These are phyloP conservation scores for Colletotrichum sublineola DNA, from an alignment of 2,329 filamentous ascomycete genomes.

Conservation along the genomic window DNA sequence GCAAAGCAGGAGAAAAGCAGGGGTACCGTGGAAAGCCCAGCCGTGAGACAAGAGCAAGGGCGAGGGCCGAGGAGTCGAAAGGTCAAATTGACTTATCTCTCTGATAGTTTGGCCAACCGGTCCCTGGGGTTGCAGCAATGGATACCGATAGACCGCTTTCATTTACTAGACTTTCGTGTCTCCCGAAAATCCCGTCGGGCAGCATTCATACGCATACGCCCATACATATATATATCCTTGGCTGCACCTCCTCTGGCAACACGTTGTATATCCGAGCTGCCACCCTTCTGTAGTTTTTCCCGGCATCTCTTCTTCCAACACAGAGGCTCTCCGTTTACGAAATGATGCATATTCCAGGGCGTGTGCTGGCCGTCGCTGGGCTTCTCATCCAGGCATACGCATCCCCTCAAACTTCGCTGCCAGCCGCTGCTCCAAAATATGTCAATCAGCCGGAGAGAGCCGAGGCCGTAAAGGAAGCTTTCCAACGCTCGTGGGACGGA, in stretches of 20 bases:
- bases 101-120: slow-evolving; percentile 8
- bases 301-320: background rate
- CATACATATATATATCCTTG: background rate
- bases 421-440: slow-evolving; percentile 20
- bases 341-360: slow-evolving; percentile 18
- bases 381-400: slow-evolving; percentile 19
- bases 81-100: slow-evolving; percentile 29
- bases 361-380: slow-evolving; percentile 16
- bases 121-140: slow-evolving; percentile 24
- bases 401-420: slow-evolving; percentile 9
- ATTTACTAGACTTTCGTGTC: slow-evolving; percentile 4
- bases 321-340: background rate
- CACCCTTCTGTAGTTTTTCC: background rate
- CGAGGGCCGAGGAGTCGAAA: slow-evolving; percentile 25
- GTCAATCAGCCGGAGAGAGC: slow-evolving; percentile 59
- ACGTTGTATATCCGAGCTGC: background rate
- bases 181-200: background rate
- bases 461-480: slow-evolving; percentile 75
- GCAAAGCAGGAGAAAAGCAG: slow-evolving; percentile 4
- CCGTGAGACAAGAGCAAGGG: slow-evolving; percentile 31
- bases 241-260: background rate
- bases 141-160: slow-evolving; percentile 4
- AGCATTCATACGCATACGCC: too few relatives aligned
- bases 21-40: slow-evolving; percentile 5
- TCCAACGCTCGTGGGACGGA: slow-evolving; percentile 78